Percentiles rank a stretch among this genome's conserved stretches.
Conservation (phyloP, 768 basidiomycete species). For the Scleroderma citrinum region DNA sequence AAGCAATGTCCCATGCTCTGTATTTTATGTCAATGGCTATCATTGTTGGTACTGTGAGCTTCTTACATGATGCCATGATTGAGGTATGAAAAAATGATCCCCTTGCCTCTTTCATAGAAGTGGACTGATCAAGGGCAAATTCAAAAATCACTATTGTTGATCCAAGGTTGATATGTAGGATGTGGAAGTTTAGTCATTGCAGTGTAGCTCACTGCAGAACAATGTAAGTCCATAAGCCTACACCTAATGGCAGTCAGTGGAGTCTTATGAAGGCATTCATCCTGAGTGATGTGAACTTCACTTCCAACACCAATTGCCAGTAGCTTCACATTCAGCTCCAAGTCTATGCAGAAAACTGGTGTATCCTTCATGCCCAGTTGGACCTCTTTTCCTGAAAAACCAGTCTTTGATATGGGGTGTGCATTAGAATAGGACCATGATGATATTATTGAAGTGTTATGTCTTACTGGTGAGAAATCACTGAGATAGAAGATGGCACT, state of each 20-base stretch:
- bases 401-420: not conserved
- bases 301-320: not conserved
- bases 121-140: not conserved
- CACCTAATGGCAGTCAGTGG: not conserved
- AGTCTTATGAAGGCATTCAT: not conserved
- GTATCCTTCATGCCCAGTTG: not conserved
- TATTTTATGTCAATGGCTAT: not conserved
- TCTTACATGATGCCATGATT: slow-evolving; percentile 1
- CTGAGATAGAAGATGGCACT: not conserved
- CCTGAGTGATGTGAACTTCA: not conserved
- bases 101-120: not conserved
- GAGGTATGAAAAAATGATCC: slow-evolving; percentile 1
- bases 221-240: not conserved
- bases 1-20: slow-evolving; percentile 1
- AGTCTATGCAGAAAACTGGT: not conserved
- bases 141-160: not conserved
- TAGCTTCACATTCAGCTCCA: not conserved
- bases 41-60: not conserved
- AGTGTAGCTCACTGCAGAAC: not conserved
- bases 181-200: not conserved
- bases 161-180: not conserved
- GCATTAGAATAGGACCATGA: not conserved
- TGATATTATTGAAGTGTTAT: not conserved
- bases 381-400: not conserved
- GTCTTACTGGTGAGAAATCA: not conserved